Conservation (phyloP, 1,284 basidiomycete genomes). For the Ganoderma resinaceum region DNA sequence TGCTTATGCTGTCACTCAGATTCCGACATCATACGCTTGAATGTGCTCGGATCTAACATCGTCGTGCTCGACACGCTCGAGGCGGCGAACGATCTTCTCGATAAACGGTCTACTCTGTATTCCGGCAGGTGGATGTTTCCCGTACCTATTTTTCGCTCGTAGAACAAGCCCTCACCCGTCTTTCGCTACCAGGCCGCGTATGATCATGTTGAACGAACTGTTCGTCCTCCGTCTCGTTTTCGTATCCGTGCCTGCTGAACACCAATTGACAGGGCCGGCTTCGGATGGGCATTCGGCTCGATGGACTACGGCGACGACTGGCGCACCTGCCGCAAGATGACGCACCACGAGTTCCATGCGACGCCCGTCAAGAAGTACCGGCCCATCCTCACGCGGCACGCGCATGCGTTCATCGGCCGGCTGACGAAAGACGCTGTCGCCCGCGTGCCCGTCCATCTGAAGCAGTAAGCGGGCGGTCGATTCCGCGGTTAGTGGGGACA, state of each 20-base stretch:
- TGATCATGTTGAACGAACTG: conserved; percentile 45
- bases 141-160: too few species aligned
- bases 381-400: conserved; percentile 33
- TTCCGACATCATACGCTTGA: conserved; percentile 32
- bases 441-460: conserved; percentile 30
- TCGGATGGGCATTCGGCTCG: conserved; percentile 44
- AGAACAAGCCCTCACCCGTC: not conserved
- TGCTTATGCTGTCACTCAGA: conserved; percentile 5
- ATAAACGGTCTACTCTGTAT: conserved; percentile 32
- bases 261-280: conserved; percentile 43
- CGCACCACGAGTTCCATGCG: conserved; percentile 38
- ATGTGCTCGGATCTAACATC: conserved; percentile 37
- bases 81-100: conserved; percentile 36
- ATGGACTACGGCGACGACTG: conserved; percentile 49
- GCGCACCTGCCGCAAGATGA: conserved; percentile 46
- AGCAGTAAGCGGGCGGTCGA: conserved; percentile 28
- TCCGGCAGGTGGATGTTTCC: conserved; percentile 26
- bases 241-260: not conserved
- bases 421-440: conserved; percentile 36
- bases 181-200: conserved; percentile 39
- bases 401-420: conserved; percentile 40
- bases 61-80: conserved; percentile 48
- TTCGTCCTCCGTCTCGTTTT: conserved; percentile 21
- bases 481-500: not conserved
- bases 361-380: conserved; percentile 23